Percentiles rank a stretch among this genome's conserved stretches.
phyloP scores from a whole-genome alignment of 2,329 filamentous ascomycete genomes.

The Colletotrichum spaethianum region DNA sequence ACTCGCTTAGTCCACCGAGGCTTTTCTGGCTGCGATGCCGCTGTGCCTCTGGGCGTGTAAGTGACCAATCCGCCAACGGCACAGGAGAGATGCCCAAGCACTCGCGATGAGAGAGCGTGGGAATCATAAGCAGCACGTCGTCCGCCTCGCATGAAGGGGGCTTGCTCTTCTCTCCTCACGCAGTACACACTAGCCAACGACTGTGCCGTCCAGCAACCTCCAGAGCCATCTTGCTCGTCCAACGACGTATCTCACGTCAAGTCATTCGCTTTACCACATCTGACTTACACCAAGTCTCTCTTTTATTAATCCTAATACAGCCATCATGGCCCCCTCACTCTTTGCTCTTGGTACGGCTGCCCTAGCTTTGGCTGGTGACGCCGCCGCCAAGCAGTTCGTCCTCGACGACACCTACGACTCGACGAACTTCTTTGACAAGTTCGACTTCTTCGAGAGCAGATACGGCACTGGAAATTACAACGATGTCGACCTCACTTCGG shows the following conservation, averaged over 20 bases:
- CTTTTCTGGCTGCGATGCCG: conserved; percentile 1
- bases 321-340: conserved; percentile 59
- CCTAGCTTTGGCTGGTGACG: conserved; percentile 52
- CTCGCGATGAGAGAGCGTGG: neutral
- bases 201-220: conserved; percentile 34
- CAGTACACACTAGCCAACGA: conserved; percentile 26
- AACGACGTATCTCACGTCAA: conserved; percentile 62
- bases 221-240: conserved; percentile 54
- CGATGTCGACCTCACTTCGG: conserved; percentile 71
- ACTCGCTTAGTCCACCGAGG: neutral
- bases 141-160: neutral
- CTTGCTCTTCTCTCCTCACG: conserved; percentile 11
- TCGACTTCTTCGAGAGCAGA: conserved; percentile 55
- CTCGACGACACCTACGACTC: conserved; percentile 57
- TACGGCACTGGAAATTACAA: conserved; percentile 42
- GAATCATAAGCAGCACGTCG: conserved; percentile 33
- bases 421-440: conserved; percentile 64
- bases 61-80: conserved; percentile 1
- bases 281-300: conserved; percentile 44
- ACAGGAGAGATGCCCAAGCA: neutral
- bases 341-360: conserved; percentile 56
- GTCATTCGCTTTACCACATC: conserved; percentile 50
- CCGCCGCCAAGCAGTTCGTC: conserved; percentile 53
- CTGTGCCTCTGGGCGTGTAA: conserved; percentile 13
- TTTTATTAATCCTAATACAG: conserved; percentile 46